Conservation (phyloP, 257 asterid species). For the Solanum pinnatisectum region DNA sequence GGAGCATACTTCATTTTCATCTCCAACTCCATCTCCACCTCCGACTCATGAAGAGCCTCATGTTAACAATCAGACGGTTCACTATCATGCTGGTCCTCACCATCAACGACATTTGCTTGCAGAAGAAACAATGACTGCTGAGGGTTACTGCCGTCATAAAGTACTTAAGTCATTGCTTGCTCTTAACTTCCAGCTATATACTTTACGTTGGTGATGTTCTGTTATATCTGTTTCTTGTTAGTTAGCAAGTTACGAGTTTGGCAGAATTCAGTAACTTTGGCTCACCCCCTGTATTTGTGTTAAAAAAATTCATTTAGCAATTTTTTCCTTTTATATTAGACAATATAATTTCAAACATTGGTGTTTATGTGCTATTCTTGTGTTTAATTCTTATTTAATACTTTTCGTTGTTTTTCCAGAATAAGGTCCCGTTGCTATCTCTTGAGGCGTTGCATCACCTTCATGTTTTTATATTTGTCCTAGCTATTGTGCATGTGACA, state of each 20-base stretch:
- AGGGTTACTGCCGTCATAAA: not conserved
- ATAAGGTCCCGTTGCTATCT: constrained; percentile 50
- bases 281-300: not conserved
- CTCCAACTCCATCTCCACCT: not conserved
- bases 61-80: not conserved
- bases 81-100: not conserved
- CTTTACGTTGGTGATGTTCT: not conserved
- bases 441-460: constrained; percentile 59
- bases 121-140: not conserved
- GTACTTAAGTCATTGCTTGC: not conserved
- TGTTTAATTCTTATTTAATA: not conserved
- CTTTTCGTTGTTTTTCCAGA: constrained; percentile 15
- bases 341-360: not conserved
- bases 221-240: not conserved
- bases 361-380: not conserved
- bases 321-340: not conserved
- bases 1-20: not conserved
- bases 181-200: not conserved
- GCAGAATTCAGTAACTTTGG: not conserved
- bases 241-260: not conserved
- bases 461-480: constrained; percentile 69
- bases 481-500: constrained; percentile 55
- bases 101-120: not conserved
- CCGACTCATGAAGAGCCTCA: constrained; percentile 4
- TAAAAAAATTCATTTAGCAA: not conserved